Conservation (phyloP, 2,329 filamentous ascomycete genomes). For the Verticillium klebahnii region DNA sequence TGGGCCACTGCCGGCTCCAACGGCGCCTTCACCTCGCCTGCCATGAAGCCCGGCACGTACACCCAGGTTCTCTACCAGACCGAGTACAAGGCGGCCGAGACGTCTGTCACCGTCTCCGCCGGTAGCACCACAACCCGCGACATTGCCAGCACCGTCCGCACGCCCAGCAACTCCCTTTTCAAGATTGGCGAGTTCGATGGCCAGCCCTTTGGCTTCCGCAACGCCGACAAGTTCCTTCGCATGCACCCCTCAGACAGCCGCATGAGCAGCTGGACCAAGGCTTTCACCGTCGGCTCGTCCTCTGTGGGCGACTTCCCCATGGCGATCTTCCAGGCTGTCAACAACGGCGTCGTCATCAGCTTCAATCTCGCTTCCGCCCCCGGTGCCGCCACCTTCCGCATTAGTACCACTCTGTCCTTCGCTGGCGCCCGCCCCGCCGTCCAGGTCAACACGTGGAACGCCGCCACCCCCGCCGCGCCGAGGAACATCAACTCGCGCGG, state of each 20-base stretch:
- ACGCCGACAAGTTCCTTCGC: conserved; percentile 60
- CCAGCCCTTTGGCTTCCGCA: conserved; percentile 58
- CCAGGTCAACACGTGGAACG: conserved; percentile 51
- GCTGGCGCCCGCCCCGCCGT: conserved; percentile 53
- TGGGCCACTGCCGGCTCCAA: conserved; percentile 53
- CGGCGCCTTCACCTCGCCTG: conserved; percentile 57
- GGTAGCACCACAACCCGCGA: conserved; percentile 42
- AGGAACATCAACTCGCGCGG: conserved; percentile 61
- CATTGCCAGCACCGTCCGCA: conserved; percentile 42
- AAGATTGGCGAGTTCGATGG: conserved; percentile 64
- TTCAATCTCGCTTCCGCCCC: conserved; percentile 50
- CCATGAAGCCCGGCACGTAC: conserved; percentile 65
- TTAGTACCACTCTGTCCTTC: conserved; percentile 61
- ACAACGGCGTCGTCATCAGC: conserved; percentile 55
- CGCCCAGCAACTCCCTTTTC: conserved; percentile 50
- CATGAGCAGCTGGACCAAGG: conserved; percentile 56
- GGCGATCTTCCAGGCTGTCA: conserved; percentile 59
- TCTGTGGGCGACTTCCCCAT: conserved; percentile 54
- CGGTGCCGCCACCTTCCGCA: conserved; percentile 53
- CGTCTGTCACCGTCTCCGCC: conserved; percentile 43
- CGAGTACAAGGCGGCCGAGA: conserved; percentile 49
- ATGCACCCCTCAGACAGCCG: conserved; percentile 65
- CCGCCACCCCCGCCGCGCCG: conserved; percentile 45
- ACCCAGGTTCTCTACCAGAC: conserved; percentile 62
- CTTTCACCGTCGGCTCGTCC: conserved; percentile 56